Evolutionary conservation across 225 moss, liverwort and hornwort genomes (phyloP).

Genomic region (Climacium dendroides): DNA sequence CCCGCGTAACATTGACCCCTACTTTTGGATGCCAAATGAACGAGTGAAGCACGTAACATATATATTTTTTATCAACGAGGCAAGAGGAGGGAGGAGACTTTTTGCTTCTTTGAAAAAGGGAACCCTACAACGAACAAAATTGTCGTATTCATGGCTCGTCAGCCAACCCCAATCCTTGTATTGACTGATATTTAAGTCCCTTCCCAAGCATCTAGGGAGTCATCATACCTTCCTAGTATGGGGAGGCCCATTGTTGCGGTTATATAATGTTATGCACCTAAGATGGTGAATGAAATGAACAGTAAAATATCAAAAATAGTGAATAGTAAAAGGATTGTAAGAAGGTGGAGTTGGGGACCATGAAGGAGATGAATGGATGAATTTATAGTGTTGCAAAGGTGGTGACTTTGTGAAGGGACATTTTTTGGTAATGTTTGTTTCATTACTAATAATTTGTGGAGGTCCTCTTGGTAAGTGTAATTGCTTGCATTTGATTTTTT

Average conservation of each 20-base stretch:
- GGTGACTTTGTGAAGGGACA: no score
- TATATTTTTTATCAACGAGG: not conserved
- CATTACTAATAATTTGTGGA: not conserved
- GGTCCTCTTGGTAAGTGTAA: no score
- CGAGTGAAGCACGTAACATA: rapidly evolving
- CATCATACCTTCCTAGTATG: not conserved
- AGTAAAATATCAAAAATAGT: not conserved
- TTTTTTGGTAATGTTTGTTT: not conserved
- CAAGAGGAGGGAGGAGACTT: rapidly evolving
- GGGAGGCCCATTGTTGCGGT: not conserved
- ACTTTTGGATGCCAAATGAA: no score
- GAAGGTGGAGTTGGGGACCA: not conserved
- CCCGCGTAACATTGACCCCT: not conserved
- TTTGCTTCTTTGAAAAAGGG: not conserved
- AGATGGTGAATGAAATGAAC: no score
- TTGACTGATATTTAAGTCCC: not conserved
- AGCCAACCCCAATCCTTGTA: no score
- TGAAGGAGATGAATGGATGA: rapidly evolving
- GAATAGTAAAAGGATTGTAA: no score
- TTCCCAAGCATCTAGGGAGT: not conserved
- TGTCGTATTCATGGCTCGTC: no score
- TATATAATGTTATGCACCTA: not conserved
- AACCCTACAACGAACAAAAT: rapidly evolving
- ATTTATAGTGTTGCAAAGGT: not conserved
- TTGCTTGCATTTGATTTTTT: not conserved